Base-by-base conservation (phyloP, 1,284 basidiomycete genomes). In the Athelia psychrophila region DNA sequence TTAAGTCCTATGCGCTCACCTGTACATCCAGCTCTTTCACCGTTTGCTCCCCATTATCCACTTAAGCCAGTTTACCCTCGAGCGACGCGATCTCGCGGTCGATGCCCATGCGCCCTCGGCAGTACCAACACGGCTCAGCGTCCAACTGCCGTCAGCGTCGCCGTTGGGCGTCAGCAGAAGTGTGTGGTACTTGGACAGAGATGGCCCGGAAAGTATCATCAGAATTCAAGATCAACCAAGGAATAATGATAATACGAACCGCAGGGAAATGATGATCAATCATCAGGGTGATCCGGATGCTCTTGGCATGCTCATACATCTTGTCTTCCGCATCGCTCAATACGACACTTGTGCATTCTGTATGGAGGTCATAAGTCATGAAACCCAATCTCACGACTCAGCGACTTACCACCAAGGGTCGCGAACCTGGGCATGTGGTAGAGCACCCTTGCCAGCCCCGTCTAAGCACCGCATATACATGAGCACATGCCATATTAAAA, bases 241-340 rank as follows among this genome's bases (percentile, higher is more conserved):
- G n/a, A n/a, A n/a, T n/a, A n/a, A n/a, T n/a, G n/a, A n/a, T n/a
- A n/a, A n/a, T n/a, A n/a, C n/a, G n/a, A n/a, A n/a, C 83, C 86
- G 82, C 42, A 91, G 74, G 1, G 93, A 95, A 48, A 96, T 93
- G 4, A 93, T 96, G 58, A 98, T 90, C n/a, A n/a, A n/a, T n/a
- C n/a, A n/a, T n/a, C 45, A 99, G 79, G 0, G 95, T 97, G 62
- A 98, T 95, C 2, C 90, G 94, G 13, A 94, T 72, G n/a, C 84
- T 79, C 70, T 98, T 98, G 33, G 92, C 91, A 59, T 93, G 86
- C 64, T 96, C 90, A 72, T 98, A 98, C 93, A 99, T 95, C 54
- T 88, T 76, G 0, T 95, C 95, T 66, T 98, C 95, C 19, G 98
- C 94, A 64, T 98, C 96, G 51, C 92, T 94, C 9, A 93, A 97